phyloP scores from a whole-genome alignment of 2,329 filamentous ascomycete species.

The Cladophialophora psammophila region DNA sequence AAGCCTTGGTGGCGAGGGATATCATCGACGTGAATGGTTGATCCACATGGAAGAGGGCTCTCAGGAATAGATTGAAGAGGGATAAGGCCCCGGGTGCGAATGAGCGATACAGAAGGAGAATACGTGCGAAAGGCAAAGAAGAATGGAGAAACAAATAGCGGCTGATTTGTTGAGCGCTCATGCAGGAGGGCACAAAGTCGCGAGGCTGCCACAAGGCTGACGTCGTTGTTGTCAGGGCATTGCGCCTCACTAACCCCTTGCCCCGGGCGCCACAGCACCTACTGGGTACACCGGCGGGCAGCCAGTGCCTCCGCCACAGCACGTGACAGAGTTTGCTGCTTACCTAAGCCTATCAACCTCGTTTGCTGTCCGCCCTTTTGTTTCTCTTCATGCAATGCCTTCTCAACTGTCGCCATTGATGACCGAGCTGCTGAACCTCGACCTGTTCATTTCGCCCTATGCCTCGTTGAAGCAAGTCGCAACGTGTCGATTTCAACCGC shows the following conservation, averaged over 20 bases:
- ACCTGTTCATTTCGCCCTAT: neutral
- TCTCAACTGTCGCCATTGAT: neutral
- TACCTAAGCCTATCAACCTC: neutral
- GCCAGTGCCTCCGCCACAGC: too few relatives aligned
- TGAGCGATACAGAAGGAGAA: slow-evolving; percentile 8
- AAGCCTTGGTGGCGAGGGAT: slow-evolving; percentile 23
- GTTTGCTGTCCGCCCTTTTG: neutral
- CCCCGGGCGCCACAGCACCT: too few relatives aligned
- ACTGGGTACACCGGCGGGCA: too few relatives aligned
- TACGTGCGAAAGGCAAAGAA: slow-evolving; percentile 16
- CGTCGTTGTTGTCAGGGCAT: slow-evolving; percentile 6
- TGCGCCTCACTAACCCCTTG: neutral
- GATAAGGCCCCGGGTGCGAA: slow-evolving; percentile 1
- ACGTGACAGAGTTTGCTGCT: neutral
- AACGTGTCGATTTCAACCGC: neutral
- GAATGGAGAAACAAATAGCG: slow-evolving; percentile 4
- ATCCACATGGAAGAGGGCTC: neutral
- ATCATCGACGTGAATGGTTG: slow-evolving; percentile 10
- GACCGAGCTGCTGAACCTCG: neutral
- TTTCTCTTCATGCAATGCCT: neutral
- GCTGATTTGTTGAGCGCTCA: slow-evolving; percentile 8
- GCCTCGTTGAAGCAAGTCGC: neutral
- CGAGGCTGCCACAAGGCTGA: slow-evolving; percentile 25
- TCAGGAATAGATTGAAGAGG: neutral
- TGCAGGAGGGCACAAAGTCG: neutral